Conservation (phyloP, 768 basidiomycete species). For the Psilocybe cubensis region DNA sequence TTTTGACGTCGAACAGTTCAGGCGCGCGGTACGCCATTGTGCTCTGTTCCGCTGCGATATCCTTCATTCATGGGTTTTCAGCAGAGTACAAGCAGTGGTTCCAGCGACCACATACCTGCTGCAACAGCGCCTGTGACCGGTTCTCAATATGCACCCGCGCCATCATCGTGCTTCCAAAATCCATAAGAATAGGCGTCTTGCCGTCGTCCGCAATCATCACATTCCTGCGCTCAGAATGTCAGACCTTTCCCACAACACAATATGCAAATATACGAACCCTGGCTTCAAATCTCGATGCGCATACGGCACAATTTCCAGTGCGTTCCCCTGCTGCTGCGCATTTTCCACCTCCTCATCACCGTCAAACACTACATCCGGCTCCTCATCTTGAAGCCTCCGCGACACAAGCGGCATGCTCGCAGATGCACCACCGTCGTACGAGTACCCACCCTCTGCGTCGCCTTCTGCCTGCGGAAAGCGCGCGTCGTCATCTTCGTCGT, state of each 20-base stretch:
- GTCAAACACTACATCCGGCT: constrained; percentile 70
- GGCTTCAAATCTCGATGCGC: constrained; percentile 98
- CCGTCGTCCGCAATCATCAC: constrained; percentile 97
- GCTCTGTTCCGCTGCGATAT: constrained; percentile 96
- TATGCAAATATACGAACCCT: constrained; percentile 64
- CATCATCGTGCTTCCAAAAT: constrained; percentile 91
- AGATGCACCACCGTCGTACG: constrained; percentile 54
- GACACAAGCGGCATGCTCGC: constrained; percentile 65
- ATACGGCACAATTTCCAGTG: constrained; percentile 78
- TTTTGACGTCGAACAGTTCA: constrained; percentile 97
- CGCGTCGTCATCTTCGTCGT: constrained; percentile 67
- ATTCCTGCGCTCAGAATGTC: constrained; percentile 58
- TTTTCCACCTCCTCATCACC: constrained; percentile 72
- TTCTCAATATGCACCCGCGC: constrained; percentile 84
- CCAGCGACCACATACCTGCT: constrained; percentile 61
- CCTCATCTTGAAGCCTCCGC: constrained; percentile 47
- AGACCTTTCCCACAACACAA: too few species aligned
- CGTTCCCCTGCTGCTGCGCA: constrained; percentile 41
- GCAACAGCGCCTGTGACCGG: constrained; percentile 83
- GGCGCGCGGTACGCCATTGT: constrained; percentile 99
- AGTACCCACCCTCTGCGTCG: constrained; percentile 74
- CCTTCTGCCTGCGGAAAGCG: constrained; percentile 78
- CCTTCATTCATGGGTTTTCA: constrained; percentile 42
- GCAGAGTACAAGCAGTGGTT: background rate
- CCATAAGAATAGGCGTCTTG: constrained; percentile 90